Percentiles rank a stretch among this genome's conserved stretches.
These are phyloP conservation scores for Aspergillus funiculosus DNA, from an alignment of 495 filamentous ascomycete genomes.

Conservation along the genomic window DNA sequence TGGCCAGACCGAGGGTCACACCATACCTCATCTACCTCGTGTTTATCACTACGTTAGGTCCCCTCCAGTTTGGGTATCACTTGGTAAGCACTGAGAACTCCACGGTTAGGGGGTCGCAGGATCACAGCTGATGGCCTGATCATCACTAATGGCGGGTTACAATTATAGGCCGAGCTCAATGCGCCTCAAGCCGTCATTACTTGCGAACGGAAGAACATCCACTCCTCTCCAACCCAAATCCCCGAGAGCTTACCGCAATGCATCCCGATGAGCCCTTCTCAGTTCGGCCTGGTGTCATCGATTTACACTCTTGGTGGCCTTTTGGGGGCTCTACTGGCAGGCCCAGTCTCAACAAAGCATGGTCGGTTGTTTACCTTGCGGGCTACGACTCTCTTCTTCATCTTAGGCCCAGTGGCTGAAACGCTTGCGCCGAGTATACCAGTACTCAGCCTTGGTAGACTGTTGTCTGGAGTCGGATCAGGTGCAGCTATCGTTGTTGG, in stretches of 20 bases:
- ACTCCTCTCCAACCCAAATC: conserved; percentile 27
- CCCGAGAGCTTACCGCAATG: conserved; percentile 57
- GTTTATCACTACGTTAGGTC: conserved; percentile 63
- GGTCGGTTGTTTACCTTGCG: conserved; percentile 71
- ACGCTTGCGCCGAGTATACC: conserved; percentile 61
- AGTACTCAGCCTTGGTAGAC: conserved; percentile 63
- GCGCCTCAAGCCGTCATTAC: conserved; percentile 86
- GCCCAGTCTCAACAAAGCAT: conserved; percentile 62
- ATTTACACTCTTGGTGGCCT: conserved; percentile 91
- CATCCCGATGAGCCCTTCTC: conserved; percentile 69
- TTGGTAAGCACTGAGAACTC: conserved; percentile 50
- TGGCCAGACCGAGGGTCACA: conserved; percentile 37
- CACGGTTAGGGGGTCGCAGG: background rate
- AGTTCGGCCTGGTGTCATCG: conserved; percentile 77
- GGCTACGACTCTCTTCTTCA: conserved; percentile 66
- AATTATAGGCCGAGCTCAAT: conserved; percentile 82
- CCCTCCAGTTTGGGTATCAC: conserved; percentile 92
- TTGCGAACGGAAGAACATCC: conserved; percentile 60
- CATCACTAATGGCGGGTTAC: conserved; percentile 13
- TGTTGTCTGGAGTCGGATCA: conserved; percentile 76
- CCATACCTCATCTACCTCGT: conserved; percentile 61
- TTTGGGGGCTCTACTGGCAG: conserved; percentile 70
- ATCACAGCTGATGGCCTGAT: background rate
- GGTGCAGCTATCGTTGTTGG: conserved; percentile 88
- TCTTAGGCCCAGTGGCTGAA: conserved; percentile 69